These are phyloP conservation scores for Aegilops tauschii DNA, from an alignment of 176 grass and related monocot species.

Conservation along the genomic window DNA sequence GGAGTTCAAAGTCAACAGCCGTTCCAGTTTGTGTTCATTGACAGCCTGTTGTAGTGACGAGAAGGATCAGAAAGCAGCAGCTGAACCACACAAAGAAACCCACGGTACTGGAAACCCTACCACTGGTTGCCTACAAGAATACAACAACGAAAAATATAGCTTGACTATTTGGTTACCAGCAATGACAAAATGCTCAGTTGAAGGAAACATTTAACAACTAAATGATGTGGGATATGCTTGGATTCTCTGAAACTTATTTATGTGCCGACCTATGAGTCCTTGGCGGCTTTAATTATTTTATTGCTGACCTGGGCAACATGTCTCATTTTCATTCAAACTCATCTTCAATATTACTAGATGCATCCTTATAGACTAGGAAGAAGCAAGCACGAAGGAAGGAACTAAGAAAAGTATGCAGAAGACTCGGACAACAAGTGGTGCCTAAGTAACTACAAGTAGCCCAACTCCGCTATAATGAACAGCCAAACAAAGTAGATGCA, in stretches of 20 bases:
- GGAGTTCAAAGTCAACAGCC: background rate
- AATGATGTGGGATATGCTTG: background rate
- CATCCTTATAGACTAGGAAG: background rate
- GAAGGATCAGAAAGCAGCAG: background rate
- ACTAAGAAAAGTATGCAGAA: background rate
- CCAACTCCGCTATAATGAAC: background rate
- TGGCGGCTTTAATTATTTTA: background rate
- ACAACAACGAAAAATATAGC: background rate
- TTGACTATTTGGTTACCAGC: background rate
- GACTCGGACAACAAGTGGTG: background rate
- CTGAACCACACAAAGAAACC: background rate
- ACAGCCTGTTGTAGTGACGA: background rate
- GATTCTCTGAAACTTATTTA: background rate
- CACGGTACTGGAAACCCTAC: background rate
- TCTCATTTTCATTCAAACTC: background rate
- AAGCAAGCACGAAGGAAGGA: background rate
- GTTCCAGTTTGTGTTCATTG: background rate
- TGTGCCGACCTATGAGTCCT: background rate
- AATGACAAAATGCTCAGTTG: background rate
- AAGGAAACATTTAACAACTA: background rate
- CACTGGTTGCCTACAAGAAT: background rate
- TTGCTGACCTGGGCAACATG: background rate
- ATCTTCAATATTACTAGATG: background rate
- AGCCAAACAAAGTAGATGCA: background rate
- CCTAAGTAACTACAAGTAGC: background rate